A percentile compares a stretch with the other conserved stretches of the same genome.
Conservation (phyloP, 2,329 filamentous ascomycete genomes). For the Myriosclerotinia duriaeana region DNA sequence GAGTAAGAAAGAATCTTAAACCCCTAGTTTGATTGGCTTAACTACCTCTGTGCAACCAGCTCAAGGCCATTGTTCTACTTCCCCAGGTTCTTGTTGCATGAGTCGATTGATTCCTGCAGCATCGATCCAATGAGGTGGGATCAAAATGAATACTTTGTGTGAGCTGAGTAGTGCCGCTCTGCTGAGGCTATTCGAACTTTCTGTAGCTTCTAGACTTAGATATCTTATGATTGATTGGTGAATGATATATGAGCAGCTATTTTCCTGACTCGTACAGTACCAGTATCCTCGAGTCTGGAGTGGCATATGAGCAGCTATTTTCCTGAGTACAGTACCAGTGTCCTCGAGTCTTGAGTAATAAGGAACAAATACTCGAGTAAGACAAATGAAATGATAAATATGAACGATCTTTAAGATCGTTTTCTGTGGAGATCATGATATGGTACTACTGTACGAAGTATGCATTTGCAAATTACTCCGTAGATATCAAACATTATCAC, state of each 20-base stretch:
- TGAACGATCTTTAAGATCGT: background rate
- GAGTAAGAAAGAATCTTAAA: background rate
- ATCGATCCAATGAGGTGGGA: background rate
- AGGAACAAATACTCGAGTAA: too few species aligned
- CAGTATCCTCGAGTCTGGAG: too few species aligned
- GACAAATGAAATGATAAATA: background rate
- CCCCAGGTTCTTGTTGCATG: slow-evolving; percentile 22
- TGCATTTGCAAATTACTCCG: too few species aligned
- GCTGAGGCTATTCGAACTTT: background rate
- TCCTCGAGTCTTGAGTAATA: too few species aligned
- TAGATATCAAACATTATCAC: too few species aligned
- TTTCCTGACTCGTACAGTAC: background rate
- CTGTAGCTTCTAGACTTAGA: background rate
- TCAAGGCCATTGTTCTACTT: background rate
- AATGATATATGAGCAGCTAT: background rate
- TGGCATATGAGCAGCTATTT: background rate
- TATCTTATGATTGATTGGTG: background rate
- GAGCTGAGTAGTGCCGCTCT: background rate
- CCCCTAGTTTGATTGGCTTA: background rate
- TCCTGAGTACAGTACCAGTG: background rate
- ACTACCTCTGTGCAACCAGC: background rate
- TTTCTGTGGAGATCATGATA: background rate
- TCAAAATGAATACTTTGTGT: slow-evolving; percentile 1
- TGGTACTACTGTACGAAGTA: background rate
- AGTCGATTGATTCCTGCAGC: background rate